phyloP scores from a whole-genome alignment of 192 early-diverging fungal genomes.

The Obelidium mucronatum region DNA sequence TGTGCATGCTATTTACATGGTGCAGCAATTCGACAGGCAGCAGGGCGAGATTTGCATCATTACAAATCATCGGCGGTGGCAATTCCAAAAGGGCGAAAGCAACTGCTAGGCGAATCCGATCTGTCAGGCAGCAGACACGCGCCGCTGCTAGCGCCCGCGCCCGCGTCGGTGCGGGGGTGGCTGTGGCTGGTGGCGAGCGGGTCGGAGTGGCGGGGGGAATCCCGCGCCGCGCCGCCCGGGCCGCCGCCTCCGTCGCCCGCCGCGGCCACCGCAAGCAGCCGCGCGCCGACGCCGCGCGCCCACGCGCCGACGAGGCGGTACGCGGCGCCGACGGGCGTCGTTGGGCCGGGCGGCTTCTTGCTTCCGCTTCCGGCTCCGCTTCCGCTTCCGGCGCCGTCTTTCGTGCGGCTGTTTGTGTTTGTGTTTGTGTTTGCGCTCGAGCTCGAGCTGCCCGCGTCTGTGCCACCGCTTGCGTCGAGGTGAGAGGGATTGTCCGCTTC shows the following conservation, averaged over 20 bases:
- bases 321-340: conserved; percentile 35
- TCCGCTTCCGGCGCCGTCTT: too few species aligned
- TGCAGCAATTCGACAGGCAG: conserved; percentile 14
- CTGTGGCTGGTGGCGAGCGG: not conserved
- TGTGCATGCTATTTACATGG: not conserved
- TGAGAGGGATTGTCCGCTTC: too few species aligned
- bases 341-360: not conserved
- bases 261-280: too few species aligned
- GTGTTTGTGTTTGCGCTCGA: too few species aligned
- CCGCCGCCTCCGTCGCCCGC: not conserved
- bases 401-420: too few species aligned
- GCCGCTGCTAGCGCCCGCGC: not conserved
- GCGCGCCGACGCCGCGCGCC: conserved; percentile 16
- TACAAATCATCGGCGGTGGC: too few species aligned
- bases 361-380: too few species aligned
- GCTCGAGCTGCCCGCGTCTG: too few species aligned
- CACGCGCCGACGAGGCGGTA: conserved; percentile 28
- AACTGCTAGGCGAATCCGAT: not conserved
- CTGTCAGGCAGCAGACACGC: not conserved
- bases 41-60: conserved; percentile 9
- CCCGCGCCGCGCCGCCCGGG: not conserved
- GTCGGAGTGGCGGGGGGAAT: not conserved
- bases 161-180: not conserved
- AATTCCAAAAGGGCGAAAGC: too few species aligned
- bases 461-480: too few species aligned